Evolutionary conservation across 2,329 filamentous ascomycete genomes (phyloP).

Genomic region (Colletotrichum eleusines): DNA sequence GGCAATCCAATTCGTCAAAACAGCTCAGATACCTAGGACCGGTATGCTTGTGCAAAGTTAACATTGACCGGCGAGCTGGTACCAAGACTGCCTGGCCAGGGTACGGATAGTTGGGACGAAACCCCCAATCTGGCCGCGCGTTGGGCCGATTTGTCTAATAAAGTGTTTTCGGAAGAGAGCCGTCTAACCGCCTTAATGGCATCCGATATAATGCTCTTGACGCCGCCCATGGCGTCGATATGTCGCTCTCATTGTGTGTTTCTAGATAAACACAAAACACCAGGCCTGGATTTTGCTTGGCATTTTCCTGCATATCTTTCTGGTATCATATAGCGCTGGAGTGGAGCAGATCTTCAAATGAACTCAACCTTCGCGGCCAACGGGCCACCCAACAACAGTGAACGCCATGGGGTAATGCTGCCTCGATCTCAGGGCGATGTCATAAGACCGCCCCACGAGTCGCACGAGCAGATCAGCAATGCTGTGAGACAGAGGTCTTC

Average conservation of each 20-base stretch:
- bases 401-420: background rate
- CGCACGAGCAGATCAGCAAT: background rate
- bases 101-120: background rate
- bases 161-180: background rate
- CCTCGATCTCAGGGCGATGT: slow-evolving; percentile 4
- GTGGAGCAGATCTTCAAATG: slow-evolving; percentile 4
- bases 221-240: background rate
- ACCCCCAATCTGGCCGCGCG: background rate
- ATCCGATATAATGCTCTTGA: background rate
- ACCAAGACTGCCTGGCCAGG: background rate
- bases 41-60: background rate
- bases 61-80: background rate
- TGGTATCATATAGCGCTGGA: background rate
- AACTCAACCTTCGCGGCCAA: background rate
- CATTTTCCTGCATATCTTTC: background rate
- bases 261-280: background rate
- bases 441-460: slow-evolving; percentile 14
- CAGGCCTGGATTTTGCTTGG: background rate
- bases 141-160: background rate
- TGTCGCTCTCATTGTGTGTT: background rate
- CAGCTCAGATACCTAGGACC: background rate
- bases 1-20: slow-evolving; percentile 28
- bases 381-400: background rate
- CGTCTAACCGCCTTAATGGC: background rate
- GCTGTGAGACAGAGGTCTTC: background rate